Percentiles rank a stretch among this genome's conserved stretches.
Evolutionary conservation across 2,329 filamentous ascomycete genomes (phyloP).

Genomic region (Cladophialophora immunda): DNA sequence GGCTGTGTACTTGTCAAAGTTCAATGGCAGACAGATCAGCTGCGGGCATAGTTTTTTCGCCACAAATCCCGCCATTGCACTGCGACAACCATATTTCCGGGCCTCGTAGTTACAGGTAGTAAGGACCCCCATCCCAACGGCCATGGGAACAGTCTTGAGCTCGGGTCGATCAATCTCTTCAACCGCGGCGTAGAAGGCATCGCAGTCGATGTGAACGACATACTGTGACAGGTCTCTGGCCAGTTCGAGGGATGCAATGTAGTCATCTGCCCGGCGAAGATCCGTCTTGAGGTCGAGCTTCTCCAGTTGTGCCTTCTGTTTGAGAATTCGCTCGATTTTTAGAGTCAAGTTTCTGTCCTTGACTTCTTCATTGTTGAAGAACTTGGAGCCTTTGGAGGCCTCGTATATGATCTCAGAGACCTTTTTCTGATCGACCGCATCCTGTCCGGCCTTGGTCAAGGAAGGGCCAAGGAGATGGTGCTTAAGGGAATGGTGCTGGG

Average conservation of each 20-base stretch:
- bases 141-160: conserved; percentile 85
- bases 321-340: conserved; percentile 83
- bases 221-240: conserved; percentile 82
- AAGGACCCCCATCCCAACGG: conserved; percentile 78
- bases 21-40: conserved; percentile 80
- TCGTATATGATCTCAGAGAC: conserved; percentile 98
- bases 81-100: conserved; percentile 86
- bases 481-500: conserved; percentile 74
- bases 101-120: conserved; percentile 88
- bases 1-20: conserved; percentile 88
- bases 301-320: conserved; percentile 78
- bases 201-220: conserved; percentile 93
- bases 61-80: conserved; percentile 95
- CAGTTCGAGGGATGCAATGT: conserved; percentile 80
- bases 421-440: conserved; percentile 90
- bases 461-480: conserved; percentile 91
- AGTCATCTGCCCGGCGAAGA: conserved; percentile 78
- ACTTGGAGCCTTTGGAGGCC: conserved; percentile 95
- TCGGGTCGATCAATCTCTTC: conserved; percentile 86
- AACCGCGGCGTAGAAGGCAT: conserved; percentile 96
- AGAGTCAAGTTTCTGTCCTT: conserved; percentile 83
- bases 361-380: conserved; percentile 87
- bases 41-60: conserved; percentile 92
- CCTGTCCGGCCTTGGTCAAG: conserved; percentile 91
- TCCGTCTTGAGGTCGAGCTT: conserved; percentile 77